Percentiles rank a stretch among this genome's conserved stretches.
Evolutionary conservation across 2,329 filamentous ascomycete species (phyloP).

Genomic region (Fusarium albosuccineum): DNA sequence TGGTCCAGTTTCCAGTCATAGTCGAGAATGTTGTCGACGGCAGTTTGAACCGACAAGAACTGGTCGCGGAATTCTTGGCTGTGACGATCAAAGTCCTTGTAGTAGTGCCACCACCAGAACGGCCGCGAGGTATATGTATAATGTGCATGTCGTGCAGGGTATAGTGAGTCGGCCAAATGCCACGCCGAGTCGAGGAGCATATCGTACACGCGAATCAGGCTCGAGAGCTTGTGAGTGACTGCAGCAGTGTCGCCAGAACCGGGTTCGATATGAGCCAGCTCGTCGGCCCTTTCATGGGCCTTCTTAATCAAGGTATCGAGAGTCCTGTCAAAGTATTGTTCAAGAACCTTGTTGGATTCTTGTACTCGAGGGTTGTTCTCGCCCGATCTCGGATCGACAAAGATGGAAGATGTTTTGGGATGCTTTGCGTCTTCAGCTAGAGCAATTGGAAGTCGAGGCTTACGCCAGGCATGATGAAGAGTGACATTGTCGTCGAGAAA

Average conservation of each 20-base stretch:
- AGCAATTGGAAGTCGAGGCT: constrained; percentile 49
- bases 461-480: constrained; percentile 40
- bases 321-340: constrained; percentile 50
- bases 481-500: constrained; percentile 68
- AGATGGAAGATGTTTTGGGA: constrained; percentile 50
- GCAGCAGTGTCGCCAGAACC: constrained; percentile 20
- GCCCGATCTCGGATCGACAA: constrained; percentile 40
- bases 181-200: constrained; percentile 55
- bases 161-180: constrained; percentile 52
- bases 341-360: constrained; percentile 45
- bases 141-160: constrained; percentile 51
- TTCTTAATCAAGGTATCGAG: constrained; percentile 39
- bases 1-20: constrained; percentile 50
- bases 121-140: constrained; percentile 53
- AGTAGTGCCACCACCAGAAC: constrained; percentile 58
- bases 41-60: constrained; percentile 43
- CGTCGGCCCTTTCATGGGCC: constrained; percentile 29
- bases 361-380: constrained; percentile 39
- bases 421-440: constrained; percentile 50
- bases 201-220: constrained; percentile 46
- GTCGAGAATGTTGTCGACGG: constrained; percentile 47
- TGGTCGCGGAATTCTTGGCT: constrained; percentile 49
- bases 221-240: constrained; percentile 35
- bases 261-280: constrained; percentile 18
- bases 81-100: constrained; percentile 51